These are phyloP conservation scores for Gossypium anomalum DNA, from an alignment of 345 rosid genomes.

Conservation along the genomic window DNA sequence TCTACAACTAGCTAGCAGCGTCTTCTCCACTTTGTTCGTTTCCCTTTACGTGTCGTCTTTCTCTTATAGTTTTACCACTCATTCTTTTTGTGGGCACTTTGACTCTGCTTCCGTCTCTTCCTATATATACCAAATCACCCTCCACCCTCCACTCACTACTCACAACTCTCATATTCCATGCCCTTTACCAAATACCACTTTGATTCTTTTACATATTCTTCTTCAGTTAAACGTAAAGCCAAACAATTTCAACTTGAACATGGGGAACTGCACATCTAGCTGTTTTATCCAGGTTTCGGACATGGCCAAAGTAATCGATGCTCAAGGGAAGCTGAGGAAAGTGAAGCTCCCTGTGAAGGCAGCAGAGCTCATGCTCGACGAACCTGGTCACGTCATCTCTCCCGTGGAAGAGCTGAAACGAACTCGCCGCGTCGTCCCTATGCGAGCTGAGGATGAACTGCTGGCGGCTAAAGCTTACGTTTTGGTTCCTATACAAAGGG, in stretches of 20 bases:
- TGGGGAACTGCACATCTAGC: conserved; percentile 36
- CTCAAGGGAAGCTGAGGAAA: conserved; percentile 23
- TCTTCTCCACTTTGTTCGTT: background rate
- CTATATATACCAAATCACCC: background rate
- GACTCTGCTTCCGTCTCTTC: background rate
- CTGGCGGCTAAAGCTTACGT: conserved; percentile 31
- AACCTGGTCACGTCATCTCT: conserved; percentile 35
- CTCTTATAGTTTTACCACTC: background rate
- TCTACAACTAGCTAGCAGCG: background rate
- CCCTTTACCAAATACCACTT: too few species aligned
- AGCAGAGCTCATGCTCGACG: conserved; percentile 50
- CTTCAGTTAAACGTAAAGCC: background rate
- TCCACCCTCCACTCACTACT: background rate
- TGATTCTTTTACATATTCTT: background rate
- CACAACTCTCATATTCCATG: too few species aligned
- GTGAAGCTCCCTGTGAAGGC: conserved; percentile 31
- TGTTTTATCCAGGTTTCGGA: background rate
- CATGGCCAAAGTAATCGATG: conserved; percentile 27
- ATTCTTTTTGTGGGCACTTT: background rate
- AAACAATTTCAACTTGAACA: background rate
- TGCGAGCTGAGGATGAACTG: conserved; percentile 45
- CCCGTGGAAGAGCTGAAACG: conserved; percentile 19
- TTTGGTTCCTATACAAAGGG: conserved; percentile 20
- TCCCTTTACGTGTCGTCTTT: too few species aligned
- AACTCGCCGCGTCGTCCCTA: conserved; percentile 23